phyloP scores from a whole-genome alignment of 371 early-diverging fungal genomes.

The Synchytrium microbalum region DNA sequence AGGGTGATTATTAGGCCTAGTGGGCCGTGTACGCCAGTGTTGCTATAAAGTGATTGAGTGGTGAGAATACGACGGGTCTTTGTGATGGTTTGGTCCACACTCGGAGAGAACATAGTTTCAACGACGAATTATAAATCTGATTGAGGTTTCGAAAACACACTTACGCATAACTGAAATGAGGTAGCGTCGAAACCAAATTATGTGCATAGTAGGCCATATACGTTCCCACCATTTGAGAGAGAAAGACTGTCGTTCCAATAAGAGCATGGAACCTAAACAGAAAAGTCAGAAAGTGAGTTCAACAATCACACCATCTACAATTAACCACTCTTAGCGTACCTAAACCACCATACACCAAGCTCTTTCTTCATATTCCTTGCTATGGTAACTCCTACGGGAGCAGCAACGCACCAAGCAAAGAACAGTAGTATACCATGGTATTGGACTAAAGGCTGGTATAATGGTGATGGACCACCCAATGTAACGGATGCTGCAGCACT shows the following conservation, averaged over 20 bases:
- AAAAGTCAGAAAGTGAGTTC: not conserved
- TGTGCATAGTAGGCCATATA: not conserved
- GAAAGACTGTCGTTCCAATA: not conserved
- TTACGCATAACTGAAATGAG: not conserved
- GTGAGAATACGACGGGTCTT: too few relatives aligned
- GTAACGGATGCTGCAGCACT: not conserved
- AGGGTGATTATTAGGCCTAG: conserved; percentile 23
- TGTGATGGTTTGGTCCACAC: not conserved
- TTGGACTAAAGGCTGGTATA: not conserved
- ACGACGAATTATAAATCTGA: not conserved
- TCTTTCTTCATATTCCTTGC: conserved; percentile 31
- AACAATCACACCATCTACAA: not conserved
- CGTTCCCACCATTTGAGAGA: not conserved
- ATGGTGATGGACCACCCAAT: not conserved
- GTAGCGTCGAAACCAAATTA: not conserved
- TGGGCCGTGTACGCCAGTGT: not conserved
- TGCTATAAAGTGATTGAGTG: not conserved
- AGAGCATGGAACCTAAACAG: not conserved
- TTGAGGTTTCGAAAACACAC: not conserved
- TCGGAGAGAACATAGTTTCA: not conserved
- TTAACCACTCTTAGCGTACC: not conserved
- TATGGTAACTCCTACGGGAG: conserved; percentile 25
- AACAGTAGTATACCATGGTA: conserved; percentile 30
- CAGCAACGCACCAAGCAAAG: conserved; percentile 28
- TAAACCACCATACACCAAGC: conserved; percentile 36